Conservation (phyloP, 768 basidiomycete species). For the Mycena haematopus region DNA sequence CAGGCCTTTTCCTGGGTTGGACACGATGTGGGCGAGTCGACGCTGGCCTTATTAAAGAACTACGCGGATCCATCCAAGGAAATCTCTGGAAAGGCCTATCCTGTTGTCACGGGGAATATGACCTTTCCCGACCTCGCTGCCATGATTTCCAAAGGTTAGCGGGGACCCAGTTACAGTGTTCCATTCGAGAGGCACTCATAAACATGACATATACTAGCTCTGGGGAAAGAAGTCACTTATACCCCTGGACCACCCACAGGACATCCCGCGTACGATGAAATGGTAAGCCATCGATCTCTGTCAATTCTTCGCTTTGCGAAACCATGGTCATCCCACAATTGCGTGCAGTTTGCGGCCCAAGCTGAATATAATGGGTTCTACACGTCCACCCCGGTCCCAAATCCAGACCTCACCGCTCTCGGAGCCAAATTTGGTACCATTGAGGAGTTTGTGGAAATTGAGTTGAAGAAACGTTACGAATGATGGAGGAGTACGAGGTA, state of each 20-base stretch:
- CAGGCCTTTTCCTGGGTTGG: constrained; percentile 11
- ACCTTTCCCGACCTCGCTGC: constrained; percentile 1
- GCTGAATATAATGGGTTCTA: constrained; percentile 19
- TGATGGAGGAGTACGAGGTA: not conserved
- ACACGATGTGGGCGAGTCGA: constrained; percentile 1
- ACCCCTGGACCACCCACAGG: not conserved
- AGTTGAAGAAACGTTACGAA: not conserved
- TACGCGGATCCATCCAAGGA: constrained; percentile 4
- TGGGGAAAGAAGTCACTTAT: constrained; percentile 26
- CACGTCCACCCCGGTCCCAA: constrained; percentile 15
- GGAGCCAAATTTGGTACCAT: constrained; percentile 27
- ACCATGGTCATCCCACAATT: not conserved
- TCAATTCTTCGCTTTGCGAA: not conserved
- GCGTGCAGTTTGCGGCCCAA: constrained; percentile 1
- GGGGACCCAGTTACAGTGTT: not conserved
- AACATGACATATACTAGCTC: not conserved
- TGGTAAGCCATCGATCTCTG: constrained; percentile 9
- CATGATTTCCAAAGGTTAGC: not conserved
- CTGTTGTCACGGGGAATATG: not conserved
- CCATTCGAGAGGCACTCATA: not conserved
- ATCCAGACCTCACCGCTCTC: constrained; percentile 21
- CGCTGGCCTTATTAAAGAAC: constrained; percentile 9
- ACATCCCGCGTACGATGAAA: constrained; percentile 28
- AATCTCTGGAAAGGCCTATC: constrained; percentile 6
- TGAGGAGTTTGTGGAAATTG: constrained; percentile 24